A percentile compares a stretch with the other conserved stretches of the same genome.
phyloP scores from a whole-genome alignment of 2,329 filamentous ascomycete species.

The Pyricularia sp. region DNA sequence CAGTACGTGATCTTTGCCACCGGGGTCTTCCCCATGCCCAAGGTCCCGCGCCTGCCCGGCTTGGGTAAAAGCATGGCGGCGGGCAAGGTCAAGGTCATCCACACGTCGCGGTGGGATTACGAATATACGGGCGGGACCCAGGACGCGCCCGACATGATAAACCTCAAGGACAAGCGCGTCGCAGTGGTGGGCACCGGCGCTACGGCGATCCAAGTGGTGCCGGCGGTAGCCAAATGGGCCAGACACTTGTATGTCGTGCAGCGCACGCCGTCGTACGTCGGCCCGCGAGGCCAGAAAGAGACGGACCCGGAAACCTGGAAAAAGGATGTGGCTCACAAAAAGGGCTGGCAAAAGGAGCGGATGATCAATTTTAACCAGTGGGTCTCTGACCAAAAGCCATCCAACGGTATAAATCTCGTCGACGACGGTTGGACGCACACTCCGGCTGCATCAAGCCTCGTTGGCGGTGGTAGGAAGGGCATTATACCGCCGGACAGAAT shows the following conservation, averaged over 20 bases:
- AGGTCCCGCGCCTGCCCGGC: neutral
- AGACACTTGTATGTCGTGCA: conserved; percentile 47
- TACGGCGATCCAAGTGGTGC: conserved; percentile 35
- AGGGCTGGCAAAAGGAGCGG: conserved; percentile 42
- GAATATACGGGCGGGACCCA: conserved; percentile 25
- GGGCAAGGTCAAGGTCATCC: conserved; percentile 17
- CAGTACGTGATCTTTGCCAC: neutral
- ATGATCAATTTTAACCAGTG: conserved; percentile 31
- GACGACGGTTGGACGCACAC: conserved; percentile 35
- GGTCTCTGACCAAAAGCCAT: conserved; percentile 22
- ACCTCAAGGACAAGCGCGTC: conserved; percentile 33
- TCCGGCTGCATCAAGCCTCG: conserved; percentile 16
- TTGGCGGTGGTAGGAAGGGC: neutral
- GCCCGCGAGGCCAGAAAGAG: conserved; percentile 26
- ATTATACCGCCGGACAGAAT: neutral
- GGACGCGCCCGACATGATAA: conserved; percentile 25
- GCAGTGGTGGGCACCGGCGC: conserved; percentile 42
- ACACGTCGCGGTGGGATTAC: conserved; percentile 38
- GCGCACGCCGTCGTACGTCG: conserved; percentile 38
- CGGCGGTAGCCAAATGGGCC: conserved; percentile 34
- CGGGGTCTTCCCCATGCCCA: neutral
- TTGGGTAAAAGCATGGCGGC: neutral
- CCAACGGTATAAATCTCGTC: conserved; percentile 30
- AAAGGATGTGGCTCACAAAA: neutral
- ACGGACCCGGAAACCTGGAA: conserved; percentile 15